These are phyloP conservation scores for Pseudogymnoascus verrucosus DNA, from an alignment of 2,329 filamentous ascomycete genomes.

Conservation along the genomic window DNA sequence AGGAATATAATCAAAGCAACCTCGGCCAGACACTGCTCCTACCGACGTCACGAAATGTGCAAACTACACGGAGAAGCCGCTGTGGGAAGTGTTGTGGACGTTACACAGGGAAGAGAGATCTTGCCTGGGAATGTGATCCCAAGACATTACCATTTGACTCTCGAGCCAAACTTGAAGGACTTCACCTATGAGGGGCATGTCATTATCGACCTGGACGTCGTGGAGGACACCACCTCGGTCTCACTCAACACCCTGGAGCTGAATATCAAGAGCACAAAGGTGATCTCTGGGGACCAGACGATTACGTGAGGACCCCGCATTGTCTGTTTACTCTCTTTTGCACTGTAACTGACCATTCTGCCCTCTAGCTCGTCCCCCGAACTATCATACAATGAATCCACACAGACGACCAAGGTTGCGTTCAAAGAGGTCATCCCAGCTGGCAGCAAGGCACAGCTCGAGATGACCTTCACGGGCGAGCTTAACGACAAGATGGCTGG, in stretches of 20 bases:
- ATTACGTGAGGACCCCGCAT: constrained; percentile 33
- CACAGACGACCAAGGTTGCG: constrained; percentile 72
- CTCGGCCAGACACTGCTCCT: constrained; percentile 58
- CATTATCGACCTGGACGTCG: constrained; percentile 77
- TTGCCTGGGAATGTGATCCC: constrained; percentile 88
- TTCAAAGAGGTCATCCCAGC: constrained; percentile 67
- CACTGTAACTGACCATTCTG: constrained; percentile 27
- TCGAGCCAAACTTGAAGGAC: constrained; percentile 84
- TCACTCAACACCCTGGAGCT: constrained; percentile 84
- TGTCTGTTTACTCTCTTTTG: constrained; percentile 12
- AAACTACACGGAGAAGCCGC: constrained; percentile 48
- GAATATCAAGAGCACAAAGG: constrained; percentile 66
- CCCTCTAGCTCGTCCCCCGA: constrained; percentile 49
- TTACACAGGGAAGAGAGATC: constrained; percentile 67
- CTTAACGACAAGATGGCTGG: constrained; percentile 95
- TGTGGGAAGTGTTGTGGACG: constrained; percentile 48
- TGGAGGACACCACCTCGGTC: constrained; percentile 75
- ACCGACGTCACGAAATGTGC: constrained; percentile 66
- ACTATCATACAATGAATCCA: constrained; percentile 67
- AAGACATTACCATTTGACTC: constrained; percentile 80
- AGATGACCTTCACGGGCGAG: constrained; percentile 68
- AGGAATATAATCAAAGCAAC: constrained; percentile 17
- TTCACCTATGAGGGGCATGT: constrained; percentile 83
- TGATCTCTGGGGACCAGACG: constrained; percentile 52
- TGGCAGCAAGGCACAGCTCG: constrained; percentile 69